phyloP scores from a whole-genome alignment of 768 basidiomycete species.

The Lactarius deliciosus region DNA sequence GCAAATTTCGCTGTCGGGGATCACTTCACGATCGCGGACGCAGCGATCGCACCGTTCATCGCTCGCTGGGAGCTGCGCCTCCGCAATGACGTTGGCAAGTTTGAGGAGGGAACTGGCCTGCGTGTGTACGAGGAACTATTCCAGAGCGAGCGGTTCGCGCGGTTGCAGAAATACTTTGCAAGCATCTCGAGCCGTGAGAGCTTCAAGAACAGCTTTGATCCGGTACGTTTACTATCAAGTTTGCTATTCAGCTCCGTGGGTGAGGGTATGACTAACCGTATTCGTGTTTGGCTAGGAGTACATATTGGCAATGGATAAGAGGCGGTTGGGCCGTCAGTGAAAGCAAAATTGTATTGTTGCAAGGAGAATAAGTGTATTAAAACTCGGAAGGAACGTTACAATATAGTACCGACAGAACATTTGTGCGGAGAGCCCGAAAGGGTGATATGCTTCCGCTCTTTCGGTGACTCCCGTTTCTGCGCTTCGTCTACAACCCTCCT shows the following conservation, averaged over 20 bases:
- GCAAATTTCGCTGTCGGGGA: constrained; percentile 41
- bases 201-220: constrained; percentile 50
- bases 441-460: no score
- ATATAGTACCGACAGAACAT: no score
- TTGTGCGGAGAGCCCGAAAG: no score
- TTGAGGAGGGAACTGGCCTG: constrained; percentile 40
- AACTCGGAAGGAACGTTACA: not conserved
- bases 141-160: constrained; percentile 43
- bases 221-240: constrained; percentile 44
- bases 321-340: not conserved
- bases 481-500: no score
- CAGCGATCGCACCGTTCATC: constrained; percentile 56
- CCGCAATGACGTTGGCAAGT: constrained; percentile 52
- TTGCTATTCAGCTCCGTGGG: not conserved
- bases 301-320: not conserved
- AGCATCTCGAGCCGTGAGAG: constrained; percentile 50
- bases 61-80: constrained; percentile 46
- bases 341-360: constrained; percentile 25
- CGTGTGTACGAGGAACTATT: constrained; percentile 42
- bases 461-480: no score
- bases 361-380: not conserved
- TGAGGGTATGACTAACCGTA: constrained; percentile 11
- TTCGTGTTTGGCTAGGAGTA: not conserved
- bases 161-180: constrained; percentile 46
- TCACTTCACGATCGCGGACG: constrained; percentile 59